Evolutionary conservation across 1,139 yeast species (phyloP), one percentile per base, ranked within the genome.

Genomic region (Zygoascus meyerae): DNA sequence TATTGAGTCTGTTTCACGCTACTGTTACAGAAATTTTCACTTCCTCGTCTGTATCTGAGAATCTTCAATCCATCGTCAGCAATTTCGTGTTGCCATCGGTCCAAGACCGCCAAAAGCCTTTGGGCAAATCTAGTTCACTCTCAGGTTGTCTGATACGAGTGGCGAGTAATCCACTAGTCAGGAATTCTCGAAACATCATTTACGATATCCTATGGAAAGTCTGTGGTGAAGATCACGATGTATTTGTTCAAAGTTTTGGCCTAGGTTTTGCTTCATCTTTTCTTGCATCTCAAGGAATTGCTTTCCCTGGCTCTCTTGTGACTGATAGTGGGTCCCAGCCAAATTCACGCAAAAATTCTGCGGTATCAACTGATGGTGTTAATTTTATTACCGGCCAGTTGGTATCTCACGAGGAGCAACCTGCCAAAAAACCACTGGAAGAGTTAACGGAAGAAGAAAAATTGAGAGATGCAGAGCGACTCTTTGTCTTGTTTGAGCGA

Each of bases 381-480:
- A 59, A 63, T 44, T 64, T 65, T 9, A 49, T 64, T 28, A 64
- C 67, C 1, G 67, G 67, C 9, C 65, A 64, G 45, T 47, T 44
- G 31, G 36, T 35, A 16, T 16, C 32, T 33, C 36, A 48, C 21
- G 33, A 39, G 26, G 37, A 31, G 34, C 47, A 47, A 36, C 38
- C 29, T 9, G 26, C 7, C 26, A 41, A 40, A 5, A 18, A 2
- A 26, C 32, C 17, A 11, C 12, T 40, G 28, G 34, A 48, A 28
- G 55, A 52, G 15, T 64, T 76, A 66, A 68, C 77, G 1, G 70
- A 68, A n/a, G 76, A 72, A 47, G 82, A 78, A 52, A 77, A 77
- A 55, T 78, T 75, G 50, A 58, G 60, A 8, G 82, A 78, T 54
- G 77, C 81, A 1, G 80, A 76, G 46, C 69, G 74, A 52, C 60